Evolutionary conservation across 495 filamentous ascomycete genomes (phyloP).

Genomic region (Cercophora sp.): DNA sequence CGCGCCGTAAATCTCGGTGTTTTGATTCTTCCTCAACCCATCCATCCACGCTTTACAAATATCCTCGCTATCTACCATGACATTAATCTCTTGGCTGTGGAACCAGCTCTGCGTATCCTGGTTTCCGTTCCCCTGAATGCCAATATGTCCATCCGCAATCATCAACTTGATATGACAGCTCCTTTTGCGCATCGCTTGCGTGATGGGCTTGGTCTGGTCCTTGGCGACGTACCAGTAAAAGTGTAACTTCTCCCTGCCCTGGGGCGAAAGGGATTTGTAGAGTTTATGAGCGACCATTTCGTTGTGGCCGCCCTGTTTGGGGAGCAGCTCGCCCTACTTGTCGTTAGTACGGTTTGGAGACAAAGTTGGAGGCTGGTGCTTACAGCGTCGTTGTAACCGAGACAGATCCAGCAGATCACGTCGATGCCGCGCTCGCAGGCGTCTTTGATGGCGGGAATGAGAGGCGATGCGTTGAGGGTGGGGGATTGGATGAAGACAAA

Average conservation of each 20-base stretch:
- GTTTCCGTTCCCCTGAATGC: constrained; percentile 71
- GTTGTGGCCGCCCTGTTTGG: constrained; percentile 71
- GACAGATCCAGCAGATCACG: constrained; percentile 65
- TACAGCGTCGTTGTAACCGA: constrained; percentile 72
- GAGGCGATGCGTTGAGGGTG: constrained; percentile 67
- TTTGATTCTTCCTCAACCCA: constrained; percentile 63
- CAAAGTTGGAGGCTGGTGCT: constrained; percentile 9
- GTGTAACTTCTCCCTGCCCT: constrained; percentile 48
- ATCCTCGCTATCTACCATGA: constrained; percentile 60
- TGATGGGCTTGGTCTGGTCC: constrained; percentile 63
- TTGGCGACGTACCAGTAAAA: constrained; percentile 68
- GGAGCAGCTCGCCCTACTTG: constrained; percentile 62
- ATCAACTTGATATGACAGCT: constrained; percentile 74
- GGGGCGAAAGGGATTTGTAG: constrained; percentile 45
- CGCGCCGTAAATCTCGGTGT: constrained; percentile 60
- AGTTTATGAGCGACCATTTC: constrained; percentile 61
- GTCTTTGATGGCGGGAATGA: constrained; percentile 56
- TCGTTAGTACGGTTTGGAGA: background rate
- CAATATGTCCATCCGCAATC: constrained; percentile 64
- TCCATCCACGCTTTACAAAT: constrained; percentile 62
- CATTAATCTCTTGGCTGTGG: constrained; percentile 71
- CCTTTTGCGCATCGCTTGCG: constrained; percentile 56
- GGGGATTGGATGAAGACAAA: constrained; percentile 72
- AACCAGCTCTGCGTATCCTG: constrained; percentile 80
- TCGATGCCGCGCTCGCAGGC: constrained; percentile 63